Percentiles rank a stretch among this genome's conserved stretches.
Evolutionary conservation across 106 monocot species (phyloP).

Genomic region (Dioscorea dumetorum): DNA sequence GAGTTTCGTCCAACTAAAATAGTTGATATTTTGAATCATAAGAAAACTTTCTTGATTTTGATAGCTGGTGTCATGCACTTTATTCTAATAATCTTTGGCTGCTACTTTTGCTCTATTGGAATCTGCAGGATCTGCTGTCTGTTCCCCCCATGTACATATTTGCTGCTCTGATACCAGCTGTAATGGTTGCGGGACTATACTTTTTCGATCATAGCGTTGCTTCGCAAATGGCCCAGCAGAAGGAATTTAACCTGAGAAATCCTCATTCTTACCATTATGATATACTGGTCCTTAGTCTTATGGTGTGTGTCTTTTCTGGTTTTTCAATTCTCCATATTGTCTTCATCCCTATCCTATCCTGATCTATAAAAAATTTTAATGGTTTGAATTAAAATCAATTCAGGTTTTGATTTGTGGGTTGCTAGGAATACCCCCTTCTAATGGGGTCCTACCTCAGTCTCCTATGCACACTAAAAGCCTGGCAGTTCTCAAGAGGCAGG

Average conservation of each 20-base stretch:
- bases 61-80: neutral
- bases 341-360: neutral
- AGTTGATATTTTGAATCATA: neutral
- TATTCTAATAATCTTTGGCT: neutral
- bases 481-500: constrained; percentile 85
- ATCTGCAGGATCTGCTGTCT: constrained; percentile 68
- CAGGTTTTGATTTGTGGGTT: constrained; percentile 90
- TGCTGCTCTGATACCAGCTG: constrained; percentile 68
- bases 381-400: constrained; percentile 1
- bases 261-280: constrained; percentile 95
- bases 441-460: constrained; percentile 93
- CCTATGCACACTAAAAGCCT: constrained; percentile 97
- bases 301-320: constrained; percentile 34
- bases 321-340: neutral
- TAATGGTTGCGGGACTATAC: constrained; percentile 91
- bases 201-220: constrained; percentile 97
- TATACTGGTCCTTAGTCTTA: constrained; percentile 76
- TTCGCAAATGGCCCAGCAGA: constrained; percentile 93
- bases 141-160: constrained; percentile 82
- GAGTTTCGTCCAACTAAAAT: neutral
- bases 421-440: constrained; percentile 88
- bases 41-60: neutral
- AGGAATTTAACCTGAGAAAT: constrained; percentile 92
- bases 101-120: neutral
- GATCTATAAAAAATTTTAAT: neutral